phyloP scores from a whole-genome alignment of 2,329 filamentous ascomycete species.

The Colletotrichum eremochloae region DNA sequence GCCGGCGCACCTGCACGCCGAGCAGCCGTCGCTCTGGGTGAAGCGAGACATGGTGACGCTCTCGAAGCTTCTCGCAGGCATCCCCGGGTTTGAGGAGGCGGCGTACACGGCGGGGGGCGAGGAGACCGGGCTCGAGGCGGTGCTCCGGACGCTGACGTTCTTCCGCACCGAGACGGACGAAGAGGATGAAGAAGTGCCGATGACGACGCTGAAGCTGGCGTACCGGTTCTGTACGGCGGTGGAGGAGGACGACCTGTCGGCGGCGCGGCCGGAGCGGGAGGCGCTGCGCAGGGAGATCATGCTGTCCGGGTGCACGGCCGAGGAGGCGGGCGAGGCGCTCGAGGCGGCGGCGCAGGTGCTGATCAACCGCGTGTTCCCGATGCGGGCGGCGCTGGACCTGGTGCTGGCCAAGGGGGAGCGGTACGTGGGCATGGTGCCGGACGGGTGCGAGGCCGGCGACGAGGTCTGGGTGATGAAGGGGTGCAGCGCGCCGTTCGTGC shows the following conservation, averaged over 20 bases:
- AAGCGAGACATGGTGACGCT: slow-evolving; percentile 33
- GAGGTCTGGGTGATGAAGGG: slow-evolving; percentile 40
- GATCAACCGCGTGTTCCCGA: slow-evolving; percentile 33
- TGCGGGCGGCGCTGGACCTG: slow-evolving; percentile 36
- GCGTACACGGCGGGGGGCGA: slow-evolving; percentile 18
- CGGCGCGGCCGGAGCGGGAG: slow-evolving; percentile 28
- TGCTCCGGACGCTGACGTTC: slow-evolving; percentile 34
- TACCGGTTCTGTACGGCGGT: slow-evolving; percentile 37
- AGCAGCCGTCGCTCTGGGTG: slow-evolving; percentile 33
- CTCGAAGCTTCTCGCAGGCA: slow-evolving; percentile 10
- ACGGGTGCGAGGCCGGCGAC: slow-evolving; percentile 29
- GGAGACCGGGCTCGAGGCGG: slow-evolving; percentile 24
- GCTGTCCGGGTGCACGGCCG: slow-evolving; percentile 23
- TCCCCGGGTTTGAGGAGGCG: slow-evolving; percentile 21
- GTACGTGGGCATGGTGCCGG: slow-evolving; percentile 39
- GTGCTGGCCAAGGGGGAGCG: slow-evolving; percentile 28
- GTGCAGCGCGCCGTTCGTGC: slow-evolving; percentile 39
- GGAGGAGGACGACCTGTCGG: slow-evolving; percentile 36
- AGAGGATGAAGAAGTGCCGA: slow-evolving; percentile 3
- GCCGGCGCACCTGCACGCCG: slow-evolving; percentile 35
- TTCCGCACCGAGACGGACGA: slow-evolving; percentile 32
- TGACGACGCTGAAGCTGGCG: slow-evolving; percentile 37
- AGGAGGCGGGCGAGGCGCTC: slow-evolving; percentile 39
- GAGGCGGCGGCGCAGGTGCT: slow-evolving; percentile 38
- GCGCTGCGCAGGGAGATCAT: slow-evolving; percentile 27